Conservation (phyloP, 345 rosid genomes). For the Salix brachista region DNA sequence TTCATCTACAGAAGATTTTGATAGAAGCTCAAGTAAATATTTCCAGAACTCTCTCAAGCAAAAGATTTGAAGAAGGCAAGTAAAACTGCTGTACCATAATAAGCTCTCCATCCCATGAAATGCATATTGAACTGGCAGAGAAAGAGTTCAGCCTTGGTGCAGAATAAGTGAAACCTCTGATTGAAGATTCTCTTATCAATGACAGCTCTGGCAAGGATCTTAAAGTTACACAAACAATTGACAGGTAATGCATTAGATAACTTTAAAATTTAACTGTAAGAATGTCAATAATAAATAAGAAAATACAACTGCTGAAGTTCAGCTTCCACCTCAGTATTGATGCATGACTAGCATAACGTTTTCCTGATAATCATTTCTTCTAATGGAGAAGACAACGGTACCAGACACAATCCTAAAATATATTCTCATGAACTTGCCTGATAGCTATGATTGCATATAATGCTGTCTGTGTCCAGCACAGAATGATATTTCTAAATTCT, state of each 20-base stretch:
- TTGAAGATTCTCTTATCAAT: constrained; percentile 53
- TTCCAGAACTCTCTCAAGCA: neutral
- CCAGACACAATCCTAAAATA: too few relatives aligned
- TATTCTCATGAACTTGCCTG: neutral
- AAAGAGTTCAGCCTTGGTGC: constrained; percentile 42
- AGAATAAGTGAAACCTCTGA: constrained; percentile 58
- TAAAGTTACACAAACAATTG: constrained; percentile 5
- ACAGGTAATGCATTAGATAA: neutral
- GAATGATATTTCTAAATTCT: too few relatives aligned
- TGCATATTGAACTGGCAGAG: constrained; percentile 49
- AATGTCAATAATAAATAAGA: neutral
- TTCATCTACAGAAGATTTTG: constrained; percentile 48
- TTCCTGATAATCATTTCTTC: too few relatives aligned
- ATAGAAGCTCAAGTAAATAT: neutral
- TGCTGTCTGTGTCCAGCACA: neutral
- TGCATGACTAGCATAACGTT: too few relatives aligned
- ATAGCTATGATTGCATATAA: neutral
- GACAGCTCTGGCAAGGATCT: constrained; percentile 81
- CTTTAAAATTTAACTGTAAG: neutral
- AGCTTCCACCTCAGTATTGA: neutral
- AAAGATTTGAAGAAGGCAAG: constrained; percentile 1
- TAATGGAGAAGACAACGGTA: too few relatives aligned
- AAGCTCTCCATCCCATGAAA: constrained; percentile 69
- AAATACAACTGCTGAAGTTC: neutral
- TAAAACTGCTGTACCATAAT: constrained; percentile 44